Base-by-base conservation (phyloP, 2,329 filamentous ascomycete genomes). In the Penicillium digitatum region DNA sequence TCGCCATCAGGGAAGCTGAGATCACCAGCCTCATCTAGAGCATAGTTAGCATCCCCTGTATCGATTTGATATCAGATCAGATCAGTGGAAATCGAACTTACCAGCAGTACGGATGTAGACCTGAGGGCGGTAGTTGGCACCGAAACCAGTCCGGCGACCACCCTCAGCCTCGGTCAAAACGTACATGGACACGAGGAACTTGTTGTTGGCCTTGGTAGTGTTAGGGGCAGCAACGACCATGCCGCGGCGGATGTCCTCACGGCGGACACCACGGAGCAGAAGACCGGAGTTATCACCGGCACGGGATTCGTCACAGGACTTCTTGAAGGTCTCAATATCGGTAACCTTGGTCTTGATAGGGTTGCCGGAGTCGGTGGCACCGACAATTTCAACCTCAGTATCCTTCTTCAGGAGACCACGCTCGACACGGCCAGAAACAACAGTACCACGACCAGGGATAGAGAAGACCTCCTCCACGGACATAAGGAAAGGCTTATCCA, bases 261-360 rank as follows among this genome's bases (percentile, higher is more conserved):
- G 91, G 79, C 91, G 92, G 72, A 99, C 79, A 82, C 94, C 93
- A 79, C 94, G 90, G 76, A 99, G 87, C 52, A 99, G 85, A 35
- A 99, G 88, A 72, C 94, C 94, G 26, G 94, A 96, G 86, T 97
- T 99, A 79, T 99, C 94, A 76, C 94, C 94, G 59, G 94, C 94
- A 69, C 89, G 86, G 56, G 93, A 95, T 79, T 96, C 90, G 56
- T 96, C 92, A 78, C 94, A 97, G 47, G 91, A 95, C 85, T 99
- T 99, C 85, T 97, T 96, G 84, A 99, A 99, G 64, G 93, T 99
- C 82, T 99, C 94, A 66, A 99, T 97, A 72, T 99, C 95, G 71
- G 94, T 99, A 63, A 99, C 93, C 83, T 96, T 97, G 77, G 94
- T 97, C 86, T 95, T 96, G 82, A 97, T 89, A 64, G 90, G 79